phyloP scores from a whole-genome alignment of 2,329 filamentous ascomycete genomes.

The Blumeria graminis region DNA sequence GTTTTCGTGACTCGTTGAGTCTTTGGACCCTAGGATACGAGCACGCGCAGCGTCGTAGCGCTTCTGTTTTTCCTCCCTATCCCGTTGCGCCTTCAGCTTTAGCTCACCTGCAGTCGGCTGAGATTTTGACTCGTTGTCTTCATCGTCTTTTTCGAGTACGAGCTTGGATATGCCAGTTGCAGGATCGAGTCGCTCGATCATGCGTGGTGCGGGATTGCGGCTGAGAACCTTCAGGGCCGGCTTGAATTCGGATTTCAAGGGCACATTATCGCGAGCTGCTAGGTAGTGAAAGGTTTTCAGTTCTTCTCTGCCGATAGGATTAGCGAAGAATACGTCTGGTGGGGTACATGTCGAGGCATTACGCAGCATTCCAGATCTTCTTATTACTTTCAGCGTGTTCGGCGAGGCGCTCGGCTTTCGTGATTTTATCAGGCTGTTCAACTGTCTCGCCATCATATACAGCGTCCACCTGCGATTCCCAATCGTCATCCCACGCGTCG shows the following conservation, averaged over 20 bases:
- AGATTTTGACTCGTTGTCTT: slow-evolving; percentile 34
- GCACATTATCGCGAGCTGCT: slow-evolving; percentile 35
- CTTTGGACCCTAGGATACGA: slow-evolving; percentile 47
- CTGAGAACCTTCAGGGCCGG: slow-evolving; percentile 65
- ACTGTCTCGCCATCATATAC: slow-evolving; percentile 13
- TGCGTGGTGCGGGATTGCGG: slow-evolving; percentile 44
- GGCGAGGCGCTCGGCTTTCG: slow-evolving; percentile 53
- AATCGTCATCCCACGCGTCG: slow-evolving; percentile 76
- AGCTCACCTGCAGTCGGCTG: slow-evolving; percentile 53
- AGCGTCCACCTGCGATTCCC: slow-evolving; percentile 54
- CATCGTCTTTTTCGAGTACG: slow-evolving; percentile 32
- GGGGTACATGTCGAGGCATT: slow-evolving; percentile 15
- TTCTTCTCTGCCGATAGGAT: slow-evolving; percentile 25
- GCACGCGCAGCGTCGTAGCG: slow-evolving; percentile 76
- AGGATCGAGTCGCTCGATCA: slow-evolving; percentile 32
- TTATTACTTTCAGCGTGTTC: slow-evolving; percentile 65
- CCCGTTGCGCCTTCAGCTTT: slow-evolving; percentile 49
- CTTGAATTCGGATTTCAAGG: slow-evolving; percentile 50
- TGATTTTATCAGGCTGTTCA: slow-evolving; percentile 19
- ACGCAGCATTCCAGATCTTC: slow-evolving; percentile 78
- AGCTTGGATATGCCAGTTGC: slow-evolving; percentile 23
- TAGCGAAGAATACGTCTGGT: neutral
- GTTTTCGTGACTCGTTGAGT: too few relatives aligned
- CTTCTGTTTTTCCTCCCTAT: slow-evolving; percentile 71
- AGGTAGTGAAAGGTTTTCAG: slow-evolving; percentile 54